A percentile compares a stretch with the other conserved stretches of the same genome.
Evolutionary conservation across 148 eudicot genomes (phyloP).

Genomic region (Arctostaphylos glauca): DNA sequence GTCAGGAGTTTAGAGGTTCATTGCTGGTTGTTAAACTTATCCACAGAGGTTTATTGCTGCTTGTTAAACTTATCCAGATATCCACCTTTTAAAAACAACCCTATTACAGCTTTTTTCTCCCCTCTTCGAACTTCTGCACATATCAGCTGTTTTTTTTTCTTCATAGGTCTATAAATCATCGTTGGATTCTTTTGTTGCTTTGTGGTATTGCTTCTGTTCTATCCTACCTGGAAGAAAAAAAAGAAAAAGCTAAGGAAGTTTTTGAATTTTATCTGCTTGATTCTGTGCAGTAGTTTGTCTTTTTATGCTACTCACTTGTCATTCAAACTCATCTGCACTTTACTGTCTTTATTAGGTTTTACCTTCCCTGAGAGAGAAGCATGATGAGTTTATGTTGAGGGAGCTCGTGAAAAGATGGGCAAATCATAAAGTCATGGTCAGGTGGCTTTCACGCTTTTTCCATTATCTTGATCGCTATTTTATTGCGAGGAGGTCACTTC

Average conservation of each 20-base stretch:
- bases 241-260: not conserved
- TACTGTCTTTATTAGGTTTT: conserved; percentile 17
- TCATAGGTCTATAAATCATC: not conserved
- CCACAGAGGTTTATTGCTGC: not conserved
- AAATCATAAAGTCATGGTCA: conserved; percentile 41
- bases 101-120: not conserved
- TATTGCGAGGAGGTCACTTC: conserved; percentile 32
- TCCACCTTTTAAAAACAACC: not conserved
- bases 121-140: not conserved
- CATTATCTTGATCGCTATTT: conserved; percentile 45
- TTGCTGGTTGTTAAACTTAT: not conserved
- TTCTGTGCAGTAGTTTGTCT: not conserved
- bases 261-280: not conserved
- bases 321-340: not conserved
- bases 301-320: not conserved
- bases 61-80: not conserved
- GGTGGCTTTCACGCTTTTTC: conserved; percentile 43
- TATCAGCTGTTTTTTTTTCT: not conserved
- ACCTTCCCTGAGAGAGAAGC: conserved; percentile 32
- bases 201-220: not conserved
- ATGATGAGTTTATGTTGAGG: conserved; percentile 41
- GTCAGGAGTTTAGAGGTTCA: not conserved
- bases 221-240: not conserved
- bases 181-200: not conserved
- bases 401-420: conserved; percentile 42